Evolutionary conservation across 345 rosid genomes (phyloP), one percentile per base, ranked within the genome.

Genomic region (Gossypium arboreum): DNA sequence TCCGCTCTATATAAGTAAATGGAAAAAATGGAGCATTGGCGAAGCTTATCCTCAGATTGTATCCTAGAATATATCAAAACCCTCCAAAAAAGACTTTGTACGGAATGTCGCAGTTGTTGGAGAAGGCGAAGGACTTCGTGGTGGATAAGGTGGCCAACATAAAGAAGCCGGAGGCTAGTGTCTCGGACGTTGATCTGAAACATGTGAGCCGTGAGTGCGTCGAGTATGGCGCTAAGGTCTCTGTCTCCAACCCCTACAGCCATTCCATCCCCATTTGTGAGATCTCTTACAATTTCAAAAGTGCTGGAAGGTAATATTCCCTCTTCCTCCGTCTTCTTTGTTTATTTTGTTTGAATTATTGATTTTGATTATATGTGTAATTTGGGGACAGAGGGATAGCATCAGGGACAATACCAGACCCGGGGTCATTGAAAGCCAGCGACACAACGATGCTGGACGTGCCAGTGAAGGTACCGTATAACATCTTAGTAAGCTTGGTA

Each of bases 221-320:
- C 15, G 92, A 88, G 58, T 95, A 90, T 75, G 73, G 29, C 2
- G 97, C 99, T 1, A 82, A 93, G 77, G 85, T 95, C 78, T 75
- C 92, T 17, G 90, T 91, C 48, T 82, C 74, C 66, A 95, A 93
- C 68, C 99, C 99, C 39, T 93, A 95, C 43, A 27, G 81, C 27
- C 84, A 80, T 66, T 18, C 97, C 6, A 44, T 95, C 59, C 99
- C 99, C 71, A 88, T 95, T 69, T 90, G 97, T 71, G 90, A 91
- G 86, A 88, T 93, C 87, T 79, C 89, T 61, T 95, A 81, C 83
- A 57, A 79, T 34, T 85, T 95, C 90, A 93, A 90, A 74, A 89
- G 97, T 78, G 87, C 65, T 60, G 85, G 85, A 83, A 90, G 92
- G 98, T 85, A 25, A 18, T 56, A 5, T 10, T 70, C 44, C 24